These are phyloP conservation scores for Cryptococcus deneoformans DNA, from an alignment of 1,284 basidiomycete genomes.

Conservation along the genomic window DNA sequence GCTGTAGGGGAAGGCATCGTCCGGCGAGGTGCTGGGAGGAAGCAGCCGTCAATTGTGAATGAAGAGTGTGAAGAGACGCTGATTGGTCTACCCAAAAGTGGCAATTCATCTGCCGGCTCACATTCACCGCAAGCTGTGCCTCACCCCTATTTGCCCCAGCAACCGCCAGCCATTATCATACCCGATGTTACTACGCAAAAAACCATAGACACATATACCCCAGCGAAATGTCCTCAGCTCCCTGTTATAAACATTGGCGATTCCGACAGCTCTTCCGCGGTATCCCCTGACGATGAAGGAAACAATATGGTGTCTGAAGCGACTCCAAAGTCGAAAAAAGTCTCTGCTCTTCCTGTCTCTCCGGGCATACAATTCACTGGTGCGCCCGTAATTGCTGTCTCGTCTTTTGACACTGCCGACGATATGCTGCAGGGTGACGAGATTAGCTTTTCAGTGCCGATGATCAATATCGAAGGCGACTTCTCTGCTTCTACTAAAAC, in stretches of 20 bases:
- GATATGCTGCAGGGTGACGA: conserved; percentile 6
- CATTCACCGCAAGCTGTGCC: neutral
- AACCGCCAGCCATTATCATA: neutral
- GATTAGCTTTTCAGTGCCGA: conserved; percentile 19
- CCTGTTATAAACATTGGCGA: conserved; percentile 26
- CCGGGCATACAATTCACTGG: conserved; percentile 24
- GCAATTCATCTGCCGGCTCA: neutral
- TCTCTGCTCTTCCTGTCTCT: conserved; percentile 1
- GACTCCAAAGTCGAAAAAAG: conserved; percentile 8
- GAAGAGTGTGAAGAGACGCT: conserved; percentile 14
- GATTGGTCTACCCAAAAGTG: conserved; percentile 2
- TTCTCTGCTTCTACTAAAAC: neutral
- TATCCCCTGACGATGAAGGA: conserved; percentile 8
- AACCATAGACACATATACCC: conserved; percentile 2
- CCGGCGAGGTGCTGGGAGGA: conserved; percentile 4
- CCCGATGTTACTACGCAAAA: neutral
- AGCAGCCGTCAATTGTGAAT: conserved; percentile 26
- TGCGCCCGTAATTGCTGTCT: conserved; percentile 36
- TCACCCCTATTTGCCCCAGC: neutral
- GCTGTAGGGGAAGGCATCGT: conserved; percentile 7
- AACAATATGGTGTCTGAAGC: neutral
- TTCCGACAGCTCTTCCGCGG: conserved; percentile 6
- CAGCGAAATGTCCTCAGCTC: conserved; percentile 20
- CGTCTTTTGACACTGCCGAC: conserved; percentile 24
- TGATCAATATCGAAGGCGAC: conserved; percentile 13